Percentiles rank a stretch among this genome's conserved stretches.
phyloP scores from a whole-genome alignment of 306 rosid species.

The Quillaja saponaria region DNA sequence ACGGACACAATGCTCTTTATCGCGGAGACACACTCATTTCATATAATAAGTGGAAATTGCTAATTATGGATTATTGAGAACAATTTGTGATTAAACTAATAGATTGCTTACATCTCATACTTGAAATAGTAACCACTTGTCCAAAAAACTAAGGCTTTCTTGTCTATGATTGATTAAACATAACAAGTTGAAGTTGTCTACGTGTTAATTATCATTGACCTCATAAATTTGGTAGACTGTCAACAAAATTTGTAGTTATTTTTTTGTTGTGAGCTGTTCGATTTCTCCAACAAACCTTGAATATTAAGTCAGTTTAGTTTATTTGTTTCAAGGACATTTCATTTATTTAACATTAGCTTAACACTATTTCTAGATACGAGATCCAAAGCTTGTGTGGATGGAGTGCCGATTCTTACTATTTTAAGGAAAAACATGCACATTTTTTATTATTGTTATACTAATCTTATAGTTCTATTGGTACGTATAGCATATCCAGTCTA shows the following conservation, averaged over 20 bases:
- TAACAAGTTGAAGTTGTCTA: slow-evolving; percentile 27
- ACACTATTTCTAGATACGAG: slow-evolving; percentile 48
- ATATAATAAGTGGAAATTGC: slow-evolving; percentile 15
- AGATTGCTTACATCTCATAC: slow-evolving; percentile 3
- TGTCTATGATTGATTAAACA: slow-evolving; percentile 22
- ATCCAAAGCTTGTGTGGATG: slow-evolving; percentile 45
- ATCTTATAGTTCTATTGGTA: slow-evolving; percentile 23
- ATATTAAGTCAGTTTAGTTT: slow-evolving; percentile 30
- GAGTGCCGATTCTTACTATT: slow-evolving; percentile 18
- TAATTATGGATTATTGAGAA: not conserved
- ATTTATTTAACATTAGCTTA: slow-evolving; percentile 23
- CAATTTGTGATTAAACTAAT: not conserved
- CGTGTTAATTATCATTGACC: slow-evolving; percentile 41
- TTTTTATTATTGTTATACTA: not conserved
- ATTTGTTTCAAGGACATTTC: slow-evolving; percentile 25
- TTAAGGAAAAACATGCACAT: slow-evolving; percentile 24
- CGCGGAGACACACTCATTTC: slow-evolving; percentile 27
- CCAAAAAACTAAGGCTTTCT: slow-evolving; percentile 27
- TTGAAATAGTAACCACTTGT: slow-evolving; percentile 25
- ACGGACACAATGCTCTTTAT: slow-evolving; percentile 36
- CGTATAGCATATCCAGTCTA: not conserved
- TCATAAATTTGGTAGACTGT: slow-evolving; percentile 38
- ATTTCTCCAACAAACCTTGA: slow-evolving; percentile 59
- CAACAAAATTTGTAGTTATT: slow-evolving; percentile 35
- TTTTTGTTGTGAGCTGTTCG: slow-evolving; percentile 47